phyloP scores from a whole-genome alignment of 1,284 basidiomycete genomes.

The Peniophora sp. region DNA sequence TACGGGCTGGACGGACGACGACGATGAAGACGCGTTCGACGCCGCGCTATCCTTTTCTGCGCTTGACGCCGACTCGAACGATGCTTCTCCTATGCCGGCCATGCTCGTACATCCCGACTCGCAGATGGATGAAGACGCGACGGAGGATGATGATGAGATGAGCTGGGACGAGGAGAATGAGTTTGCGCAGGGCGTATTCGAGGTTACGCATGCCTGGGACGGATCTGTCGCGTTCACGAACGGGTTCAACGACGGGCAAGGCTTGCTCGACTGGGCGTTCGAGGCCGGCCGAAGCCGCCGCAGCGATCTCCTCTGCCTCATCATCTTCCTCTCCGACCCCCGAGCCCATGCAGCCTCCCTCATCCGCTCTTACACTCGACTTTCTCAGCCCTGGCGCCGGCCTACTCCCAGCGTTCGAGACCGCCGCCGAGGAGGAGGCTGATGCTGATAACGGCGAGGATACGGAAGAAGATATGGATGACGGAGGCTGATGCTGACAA shows the following conservation, averaged over 20 bases:
- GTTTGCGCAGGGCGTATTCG: conserved; percentile 26
- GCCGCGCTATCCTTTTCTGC: conserved; percentile 74
- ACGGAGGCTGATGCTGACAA: conserved; percentile 42
- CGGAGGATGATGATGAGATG: no score
- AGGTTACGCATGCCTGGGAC: conserved; percentile 64
- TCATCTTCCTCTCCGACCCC: no score
- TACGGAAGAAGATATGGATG: conserved; percentile 28
- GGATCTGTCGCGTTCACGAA: conserved; percentile 65
- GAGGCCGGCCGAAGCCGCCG: conserved; percentile 33
- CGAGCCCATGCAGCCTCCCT: not conserved
- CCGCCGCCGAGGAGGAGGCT: conserved; percentile 18
- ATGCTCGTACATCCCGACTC: no score
- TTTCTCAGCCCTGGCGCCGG: not conserved
- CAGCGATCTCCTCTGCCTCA: no score
- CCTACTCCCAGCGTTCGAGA: not conserved
- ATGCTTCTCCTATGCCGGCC: no score
- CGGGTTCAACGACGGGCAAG: conserved; percentile 41
- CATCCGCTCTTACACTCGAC: not conserved
- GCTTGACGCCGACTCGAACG: conserved; percentile 40
- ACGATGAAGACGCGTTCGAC: no score
- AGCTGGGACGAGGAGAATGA: no score
- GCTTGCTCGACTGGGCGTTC: conserved; percentile 49
- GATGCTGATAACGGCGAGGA: conserved; percentile 31
- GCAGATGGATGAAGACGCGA: no score
- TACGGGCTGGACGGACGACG: conserved; percentile 59